These are phyloP conservation scores for Irpex sp. DNA, from an alignment of 1,284 basidiomycete species.

Conservation along the genomic window DNA sequence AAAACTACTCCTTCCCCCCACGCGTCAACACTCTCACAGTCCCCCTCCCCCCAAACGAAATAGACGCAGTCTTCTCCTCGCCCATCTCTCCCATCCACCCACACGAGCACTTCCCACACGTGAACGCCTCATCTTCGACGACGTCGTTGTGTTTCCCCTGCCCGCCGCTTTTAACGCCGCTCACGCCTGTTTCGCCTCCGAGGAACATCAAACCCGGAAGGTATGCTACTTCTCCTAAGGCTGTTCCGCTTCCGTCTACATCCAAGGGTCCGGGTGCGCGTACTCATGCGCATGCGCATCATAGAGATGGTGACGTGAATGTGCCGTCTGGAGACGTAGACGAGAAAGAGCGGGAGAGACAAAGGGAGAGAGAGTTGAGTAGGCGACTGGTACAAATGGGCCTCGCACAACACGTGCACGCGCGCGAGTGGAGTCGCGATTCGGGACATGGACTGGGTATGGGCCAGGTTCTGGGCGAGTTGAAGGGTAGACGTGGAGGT, in stretches of 20 bases:
- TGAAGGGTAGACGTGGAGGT: too few relatives aligned
- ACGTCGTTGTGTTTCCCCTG: not conserved
- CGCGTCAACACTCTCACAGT: not conserved
- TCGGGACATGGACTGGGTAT: too few relatives aligned
- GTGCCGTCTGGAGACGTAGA: too few relatives aligned
- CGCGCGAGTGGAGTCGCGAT: too few relatives aligned
- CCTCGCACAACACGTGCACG: not conserved
- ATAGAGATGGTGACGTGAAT: not conserved
- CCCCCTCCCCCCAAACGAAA: not conserved
- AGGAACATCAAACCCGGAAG: not conserved
- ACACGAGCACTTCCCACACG: not conserved
- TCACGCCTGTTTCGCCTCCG: not conserved
- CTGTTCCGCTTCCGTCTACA: too few relatives aligned
- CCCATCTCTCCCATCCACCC: not conserved
- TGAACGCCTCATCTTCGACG: not conserved
- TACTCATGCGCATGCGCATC: too few relatives aligned
- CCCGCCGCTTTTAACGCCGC: not conserved
- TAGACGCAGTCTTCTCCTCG: not conserved
- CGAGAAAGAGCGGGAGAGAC: too few relatives aligned
- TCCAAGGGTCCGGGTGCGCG: too few relatives aligned
- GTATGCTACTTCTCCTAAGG: not conserved
- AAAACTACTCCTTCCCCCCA: not conserved
- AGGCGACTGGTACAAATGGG: not conserved
- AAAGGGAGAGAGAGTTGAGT: not conserved
- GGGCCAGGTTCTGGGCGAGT: too few relatives aligned